A percentile compares a stretch with the other conserved stretches of the same genome.
These are phyloP conservation scores for Epichloe uncinata DNA, from an alignment of 2,329 filamentous ascomycete species.

Conservation along the genomic window DNA sequence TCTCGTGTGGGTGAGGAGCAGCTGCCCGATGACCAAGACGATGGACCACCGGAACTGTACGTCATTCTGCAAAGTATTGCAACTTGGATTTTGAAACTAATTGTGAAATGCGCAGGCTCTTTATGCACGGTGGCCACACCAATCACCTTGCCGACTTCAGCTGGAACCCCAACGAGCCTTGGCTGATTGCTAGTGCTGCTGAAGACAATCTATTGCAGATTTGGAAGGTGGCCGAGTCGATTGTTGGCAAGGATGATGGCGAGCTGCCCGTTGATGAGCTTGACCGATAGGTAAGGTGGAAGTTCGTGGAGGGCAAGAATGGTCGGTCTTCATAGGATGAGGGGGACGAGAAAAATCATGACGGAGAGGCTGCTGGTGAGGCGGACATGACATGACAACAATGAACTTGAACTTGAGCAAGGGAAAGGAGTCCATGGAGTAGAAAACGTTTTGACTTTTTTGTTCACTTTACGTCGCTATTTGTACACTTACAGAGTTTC, in stretches of 20 bases:
- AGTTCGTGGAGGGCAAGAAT: conserved; percentile 15
- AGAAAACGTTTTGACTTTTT: background rate
- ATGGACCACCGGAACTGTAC: conserved; percentile 87
- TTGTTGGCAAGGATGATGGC: conserved; percentile 63
- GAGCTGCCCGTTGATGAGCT: conserved; percentile 68
- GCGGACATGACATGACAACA: background rate
- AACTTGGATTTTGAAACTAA: background rate
- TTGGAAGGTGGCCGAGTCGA: conserved; percentile 75
- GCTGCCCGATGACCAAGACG: conserved; percentile 84
- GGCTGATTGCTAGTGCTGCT: conserved; percentile 89
- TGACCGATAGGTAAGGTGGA: conserved; percentile 40
- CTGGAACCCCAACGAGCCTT: conserved; percentile 95
- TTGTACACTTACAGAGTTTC: background rate
- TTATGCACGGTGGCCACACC: conserved; percentile 98
- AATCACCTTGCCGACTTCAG: conserved; percentile 94
- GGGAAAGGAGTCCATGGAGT: background rate
- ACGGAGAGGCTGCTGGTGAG: background rate
- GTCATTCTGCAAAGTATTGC: conserved; percentile 16
- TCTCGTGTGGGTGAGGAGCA: conserved; percentile 89
- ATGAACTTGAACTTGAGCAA: background rate
- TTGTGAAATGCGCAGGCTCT: conserved; percentile 32
- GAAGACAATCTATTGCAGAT: conserved; percentile 96
- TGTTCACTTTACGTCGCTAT: background rate
- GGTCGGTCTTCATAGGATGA: conserved; percentile 19
- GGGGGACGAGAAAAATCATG: conserved; percentile 8